Conservation (phyloP, 2,329 filamentous ascomycete genomes). For the Myriangium duriaei region DNA sequence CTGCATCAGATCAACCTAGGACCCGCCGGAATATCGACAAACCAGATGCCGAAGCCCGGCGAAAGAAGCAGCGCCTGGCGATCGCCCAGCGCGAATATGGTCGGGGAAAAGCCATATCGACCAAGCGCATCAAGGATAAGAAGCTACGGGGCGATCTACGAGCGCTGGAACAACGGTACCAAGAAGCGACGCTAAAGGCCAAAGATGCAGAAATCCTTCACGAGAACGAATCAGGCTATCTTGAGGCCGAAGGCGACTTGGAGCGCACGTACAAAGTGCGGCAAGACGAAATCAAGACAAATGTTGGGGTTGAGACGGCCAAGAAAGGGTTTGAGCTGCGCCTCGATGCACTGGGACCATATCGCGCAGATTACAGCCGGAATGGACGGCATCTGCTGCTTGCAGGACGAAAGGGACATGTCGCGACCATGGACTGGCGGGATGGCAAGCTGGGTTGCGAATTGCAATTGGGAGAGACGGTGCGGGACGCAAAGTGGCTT, state of each 20-base stretch:
- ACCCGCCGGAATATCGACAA: constrained; percentile 11
- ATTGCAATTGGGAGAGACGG: constrained; percentile 77
- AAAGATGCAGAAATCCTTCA: constrained; percentile 93
- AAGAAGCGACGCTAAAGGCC: constrained; percentile 66
- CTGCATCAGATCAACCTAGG: not conserved
- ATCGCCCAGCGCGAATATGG: constrained; percentile 58
- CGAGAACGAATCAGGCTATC: constrained; percentile 72
- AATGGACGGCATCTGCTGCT: constrained; percentile 80
- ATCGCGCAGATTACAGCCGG: constrained; percentile 75
- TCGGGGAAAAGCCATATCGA: constrained; percentile 62
- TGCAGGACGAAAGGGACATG: constrained; percentile 81
- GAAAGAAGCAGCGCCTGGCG: constrained; percentile 25
- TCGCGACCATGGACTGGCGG: constrained; percentile 94
- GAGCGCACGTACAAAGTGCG: constrained; percentile 87
- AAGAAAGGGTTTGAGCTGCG: constrained; percentile 89
- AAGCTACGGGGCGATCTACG: constrained; percentile 75
- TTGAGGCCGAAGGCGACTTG: constrained; percentile 78
- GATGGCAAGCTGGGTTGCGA: constrained; percentile 85
- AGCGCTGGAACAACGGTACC: constrained; percentile 68
- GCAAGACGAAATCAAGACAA: constrained; percentile 69
- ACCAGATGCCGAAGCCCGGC: constrained; percentile 21
- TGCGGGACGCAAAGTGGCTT: constrained; percentile 80
- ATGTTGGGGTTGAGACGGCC: constrained; percentile 69
- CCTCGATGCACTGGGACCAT: constrained; percentile 71
- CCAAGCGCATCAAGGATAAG: constrained; percentile 69